Percentiles rank a stretch among this genome's conserved stretches.
phyloP scores from a whole-genome alignment of 2,329 filamentous ascomycete genomes.

The Fusarium udum region DNA sequence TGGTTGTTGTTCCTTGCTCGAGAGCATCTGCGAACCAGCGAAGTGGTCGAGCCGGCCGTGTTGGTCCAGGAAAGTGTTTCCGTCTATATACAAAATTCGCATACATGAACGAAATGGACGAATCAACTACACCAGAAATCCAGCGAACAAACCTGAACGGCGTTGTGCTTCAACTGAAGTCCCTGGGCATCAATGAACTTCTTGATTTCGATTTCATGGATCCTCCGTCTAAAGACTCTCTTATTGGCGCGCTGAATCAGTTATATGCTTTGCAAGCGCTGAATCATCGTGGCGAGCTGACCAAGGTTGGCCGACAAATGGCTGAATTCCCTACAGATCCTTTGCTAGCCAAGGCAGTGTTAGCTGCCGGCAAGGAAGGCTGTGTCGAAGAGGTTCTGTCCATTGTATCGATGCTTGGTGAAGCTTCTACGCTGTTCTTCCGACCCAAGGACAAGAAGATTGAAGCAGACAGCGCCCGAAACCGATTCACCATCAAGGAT shows the following conservation, averaged over 20 bases:
- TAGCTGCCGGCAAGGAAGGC: slow-evolving; percentile 88
- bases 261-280: slow-evolving; percentile 90
- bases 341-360: slow-evolving; percentile 87
- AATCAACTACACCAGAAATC: slow-evolving; percentile 92
- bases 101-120: slow-evolving; percentile 94
- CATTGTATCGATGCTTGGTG: slow-evolving; percentile 93
- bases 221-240: slow-evolving; percentile 85
- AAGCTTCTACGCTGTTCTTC: slow-evolving; percentile 90
- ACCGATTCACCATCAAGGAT: slow-evolving; percentile 88
- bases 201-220: slow-evolving; percentile 98
- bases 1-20: slow-evolving; percentile 91
- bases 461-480: slow-evolving; percentile 89
- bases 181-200: slow-evolving; percentile 89
- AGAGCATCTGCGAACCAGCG: slow-evolving; percentile 92
- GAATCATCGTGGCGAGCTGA: slow-evolving; percentile 88
- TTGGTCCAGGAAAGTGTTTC: slow-evolving; percentile 92
- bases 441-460: slow-evolving; percentile 97
- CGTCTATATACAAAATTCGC: slow-evolving; percentile 92
- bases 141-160: slow-evolving; percentile 87
- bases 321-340: slow-evolving; percentile 93
- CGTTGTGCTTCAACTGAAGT: slow-evolving; percentile 86
- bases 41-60: slow-evolving; percentile 90
- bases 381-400: slow-evolving; percentile 93
- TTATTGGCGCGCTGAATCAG: slow-evolving; percentile 89
- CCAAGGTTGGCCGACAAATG: slow-evolving; percentile 92